phyloP scores from a whole-genome alignment of 2,329 filamentous ascomycete genomes.

The Sclerotiophoma versabilis region DNA sequence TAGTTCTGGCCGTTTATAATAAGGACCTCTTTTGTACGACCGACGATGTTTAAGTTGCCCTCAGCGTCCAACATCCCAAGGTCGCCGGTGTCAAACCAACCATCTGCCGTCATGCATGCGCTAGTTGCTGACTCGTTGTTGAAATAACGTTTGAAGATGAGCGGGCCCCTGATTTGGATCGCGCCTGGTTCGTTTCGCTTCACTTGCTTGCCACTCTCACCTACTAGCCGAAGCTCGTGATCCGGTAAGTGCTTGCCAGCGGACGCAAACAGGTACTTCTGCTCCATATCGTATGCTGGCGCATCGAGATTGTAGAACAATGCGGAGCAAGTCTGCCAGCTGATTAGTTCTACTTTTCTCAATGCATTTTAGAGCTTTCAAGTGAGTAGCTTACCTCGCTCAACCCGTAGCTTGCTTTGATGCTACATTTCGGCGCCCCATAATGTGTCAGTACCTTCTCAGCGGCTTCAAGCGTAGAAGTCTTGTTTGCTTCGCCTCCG shows the following conservation, averaged over 20 bases:
- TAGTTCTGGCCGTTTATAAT: conserved; percentile 41
- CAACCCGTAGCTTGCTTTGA: conserved; percentile 58
- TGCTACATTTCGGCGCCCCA: conserved; percentile 44
- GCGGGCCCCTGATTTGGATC: conserved; percentile 31
- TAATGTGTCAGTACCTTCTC: conserved; percentile 39
- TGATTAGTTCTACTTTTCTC: not conserved
- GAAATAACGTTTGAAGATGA: conserved; percentile 53
- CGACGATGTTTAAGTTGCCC: conserved; percentile 29
- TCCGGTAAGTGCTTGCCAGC: conserved; percentile 52
- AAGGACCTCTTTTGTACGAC: conserved; percentile 35
- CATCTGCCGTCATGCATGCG: conserved; percentile 27
- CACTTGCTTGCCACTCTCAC: conserved; percentile 13
- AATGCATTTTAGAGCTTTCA: not conserved
- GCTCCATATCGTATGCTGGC: conserved; percentile 50
- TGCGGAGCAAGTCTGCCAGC: conserved; percentile 58
- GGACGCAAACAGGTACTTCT: conserved; percentile 43
- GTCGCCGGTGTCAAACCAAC: conserved; percentile 39
- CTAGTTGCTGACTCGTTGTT: conserved; percentile 39
- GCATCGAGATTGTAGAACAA: conserved; percentile 54
- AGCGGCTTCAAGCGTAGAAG: conserved; percentile 40
- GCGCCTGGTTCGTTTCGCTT: conserved; percentile 26
- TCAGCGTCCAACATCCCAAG: conserved; percentile 30
- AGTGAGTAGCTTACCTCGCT: conserved; percentile 42
- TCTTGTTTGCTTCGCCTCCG: conserved; percentile 58
- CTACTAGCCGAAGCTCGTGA: conserved; percentile 50